Evolutionary conservation across 73 alveolate genomes (phyloP).

Genomic region (Tetrahymena thermophila): DNA sequence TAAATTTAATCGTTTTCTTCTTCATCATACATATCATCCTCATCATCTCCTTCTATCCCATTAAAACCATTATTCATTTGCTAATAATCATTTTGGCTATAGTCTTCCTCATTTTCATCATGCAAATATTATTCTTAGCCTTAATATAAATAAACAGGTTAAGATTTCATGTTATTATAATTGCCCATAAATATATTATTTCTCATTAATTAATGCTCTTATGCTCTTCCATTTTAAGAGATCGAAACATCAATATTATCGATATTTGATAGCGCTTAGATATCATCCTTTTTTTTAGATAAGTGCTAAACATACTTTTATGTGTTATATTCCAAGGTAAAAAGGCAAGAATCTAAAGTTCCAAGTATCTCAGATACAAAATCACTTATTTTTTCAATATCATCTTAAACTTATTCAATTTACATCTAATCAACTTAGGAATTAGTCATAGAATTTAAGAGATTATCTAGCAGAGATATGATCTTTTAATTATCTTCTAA

Average conservation of each 20-base stretch:
- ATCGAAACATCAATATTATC: not conserved
- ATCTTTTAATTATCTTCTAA: not conserved
- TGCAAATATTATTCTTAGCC: not conserved
- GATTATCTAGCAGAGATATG: not conserved
- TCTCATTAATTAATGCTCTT: not conserved
- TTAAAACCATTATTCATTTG: not conserved
- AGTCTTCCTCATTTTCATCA: not conserved
- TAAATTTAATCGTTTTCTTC: not conserved
- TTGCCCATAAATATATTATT: not conserved
- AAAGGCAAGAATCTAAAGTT: not conserved
- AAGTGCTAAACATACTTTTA: not conserved
- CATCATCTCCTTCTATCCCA: not conserved
- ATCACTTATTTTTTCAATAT: not conserved
- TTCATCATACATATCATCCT: not conserved
- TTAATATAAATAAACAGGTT: not conserved
- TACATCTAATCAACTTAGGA: not conserved
- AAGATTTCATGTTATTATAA: not conserved
- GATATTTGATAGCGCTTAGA: not conserved
- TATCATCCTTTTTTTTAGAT: not conserved
- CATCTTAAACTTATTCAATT: not conserved
- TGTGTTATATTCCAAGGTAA: not conserved
- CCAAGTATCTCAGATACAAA: not conserved
- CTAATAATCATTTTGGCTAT: not conserved
- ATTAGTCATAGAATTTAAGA: not conserved
- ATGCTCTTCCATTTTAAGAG: not conserved